Base-by-base conservation (phyloP, 352 stramenopile genomes). In the Pythium angustatum region DNA sequence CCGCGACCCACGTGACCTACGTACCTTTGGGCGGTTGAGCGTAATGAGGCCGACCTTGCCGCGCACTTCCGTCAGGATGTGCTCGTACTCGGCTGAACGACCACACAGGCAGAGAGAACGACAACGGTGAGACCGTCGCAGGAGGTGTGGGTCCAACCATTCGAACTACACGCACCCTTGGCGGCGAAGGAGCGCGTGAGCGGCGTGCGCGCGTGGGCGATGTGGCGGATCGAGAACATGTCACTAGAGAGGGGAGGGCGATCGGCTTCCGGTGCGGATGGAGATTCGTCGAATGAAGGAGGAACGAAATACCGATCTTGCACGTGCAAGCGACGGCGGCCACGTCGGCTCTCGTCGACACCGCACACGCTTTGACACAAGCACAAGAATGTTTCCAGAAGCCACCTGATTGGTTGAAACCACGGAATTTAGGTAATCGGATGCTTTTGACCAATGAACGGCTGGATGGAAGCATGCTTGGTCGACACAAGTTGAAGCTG, bases 31-130 rank as follows among this genome's bases (percentile, higher is more conserved):
- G 48, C 96, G 93, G 83, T 99, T 93, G 58, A 99, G 73, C 30
- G 88, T 97, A 62, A 99, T 98, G 59, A 99, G 81, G 48, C 85
- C 97, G 26, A 99, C 94, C 58, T 92, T 95, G 68, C 83, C 86
- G 49, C 85, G 80, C 64, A 94, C 85, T 71, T 97, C 87, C 3
- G 87, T 91, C 31, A 77, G 68, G 57, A 97, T 96, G 71, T 92
- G 88, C 66, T 97, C 89, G 58, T 95, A 96, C 50, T 84, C 78
- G 62, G 71, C 82, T 90, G 69, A n/a, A n/a, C n/a, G n/a, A n/a
- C n/a, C n/a, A n/a, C 24, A 64, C 4, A 3, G 54, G 22, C 6
- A 33, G 10, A 14, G 12, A 15, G 15, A 22, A 26, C 19, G 40
- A 8, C 6, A 24, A 44, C 8, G 38, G 38, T 44, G 10, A 44